Evolutionary conservation across 306 rosid genomes (phyloP).

Genomic region (Casuarina cunninghamiana): DNA sequence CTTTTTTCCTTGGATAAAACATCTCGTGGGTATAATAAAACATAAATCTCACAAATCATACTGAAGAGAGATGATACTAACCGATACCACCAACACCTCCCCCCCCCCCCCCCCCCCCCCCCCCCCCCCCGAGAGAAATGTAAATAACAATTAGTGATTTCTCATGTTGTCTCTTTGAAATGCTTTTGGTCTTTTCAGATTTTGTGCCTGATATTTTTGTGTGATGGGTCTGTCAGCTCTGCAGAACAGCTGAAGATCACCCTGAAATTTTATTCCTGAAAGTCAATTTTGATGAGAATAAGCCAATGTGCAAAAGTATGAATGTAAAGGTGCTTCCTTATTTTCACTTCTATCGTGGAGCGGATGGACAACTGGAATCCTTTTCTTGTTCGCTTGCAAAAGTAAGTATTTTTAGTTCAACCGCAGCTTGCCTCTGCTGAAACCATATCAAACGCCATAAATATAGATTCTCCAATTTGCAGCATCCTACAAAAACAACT

Average conservation of each 20-base stretch:
- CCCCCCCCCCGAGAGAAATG: not conserved
- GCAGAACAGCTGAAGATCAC: constrained; percentile 93
- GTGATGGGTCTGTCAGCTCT: constrained; percentile 63
- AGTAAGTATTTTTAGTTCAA: constrained; percentile 47
- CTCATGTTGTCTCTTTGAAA: constrained; percentile 11
- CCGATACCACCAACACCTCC: too few relatives aligned
- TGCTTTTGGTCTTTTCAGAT: constrained; percentile 2
- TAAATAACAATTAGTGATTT: constrained; percentile 2
- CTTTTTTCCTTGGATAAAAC: not conserved
- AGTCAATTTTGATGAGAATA: constrained; percentile 96
- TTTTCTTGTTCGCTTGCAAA: constrained; percentile 98
- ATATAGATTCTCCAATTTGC: not conserved
- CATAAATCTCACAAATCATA: not conserved
- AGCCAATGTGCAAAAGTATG: constrained; percentile 95
- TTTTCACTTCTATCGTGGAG: constrained; percentile 97
- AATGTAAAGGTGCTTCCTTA: constrained; percentile 95
- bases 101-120: too few relatives aligned
- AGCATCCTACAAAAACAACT: not conserved
- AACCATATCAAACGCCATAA: constrained; percentile 11
- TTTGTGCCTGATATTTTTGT: constrained; percentile 17
- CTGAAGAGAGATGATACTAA: not conserved
- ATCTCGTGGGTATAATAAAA: not conserved
- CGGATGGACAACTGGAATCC: constrained; percentile 86
- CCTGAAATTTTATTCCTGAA: constrained; percentile 85
- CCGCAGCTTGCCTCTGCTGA: constrained; percentile 17